Base-by-base conservation (phyloP, 23 red algal species). In the Agarophyton chilense region DNA sequence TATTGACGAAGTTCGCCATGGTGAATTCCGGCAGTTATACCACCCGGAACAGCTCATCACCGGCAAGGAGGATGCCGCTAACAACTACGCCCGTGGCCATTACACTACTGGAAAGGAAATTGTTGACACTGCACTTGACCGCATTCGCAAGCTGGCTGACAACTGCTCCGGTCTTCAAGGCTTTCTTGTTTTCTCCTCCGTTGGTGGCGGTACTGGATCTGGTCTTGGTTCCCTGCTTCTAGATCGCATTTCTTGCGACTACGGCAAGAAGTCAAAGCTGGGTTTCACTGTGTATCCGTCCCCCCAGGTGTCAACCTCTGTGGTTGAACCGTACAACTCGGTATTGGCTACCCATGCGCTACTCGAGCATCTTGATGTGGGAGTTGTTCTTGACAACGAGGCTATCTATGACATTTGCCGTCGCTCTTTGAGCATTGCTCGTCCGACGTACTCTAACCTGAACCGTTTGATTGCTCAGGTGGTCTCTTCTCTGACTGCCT, bases 101-200 rank as follows among this genome's bases (percentile, higher is more conserved):
- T 99, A 99, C 88, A 99, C 97, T 32, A 83, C 89, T 22, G 97
- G 97, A 44, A 99, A 99, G 73, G 97, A 96, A 77, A 99, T 99
- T 55, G 93, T 99, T 5, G 97, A 99, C 55, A 60, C 45, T 5
- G 92, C 97, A 18, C 87, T 99, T 22, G 97, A 99, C 51, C 91
- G 97, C 22, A 99, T 99, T 49, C 90, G 97, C 41, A 95, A 96
- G 31, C 54, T 99, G 13, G 94, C 93, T 22, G 97, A 99, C 51
- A 99, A 99, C 83, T 99, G 97, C 55, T 74, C 78, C 12, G 93
- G 93, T 19, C 84, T 99, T 24, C 97, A 99, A 51, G 97, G 97
- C 35, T 99, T 99, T 33, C 70, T 99, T 6, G 90, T 99, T 19
- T 99, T 99, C 82, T 90, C 91, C 1, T 96, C 97, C 25, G 97